phyloP scores from a whole-genome alignment of 805 yeast genomes.

The Blastobotrys muscicola region DNA sequence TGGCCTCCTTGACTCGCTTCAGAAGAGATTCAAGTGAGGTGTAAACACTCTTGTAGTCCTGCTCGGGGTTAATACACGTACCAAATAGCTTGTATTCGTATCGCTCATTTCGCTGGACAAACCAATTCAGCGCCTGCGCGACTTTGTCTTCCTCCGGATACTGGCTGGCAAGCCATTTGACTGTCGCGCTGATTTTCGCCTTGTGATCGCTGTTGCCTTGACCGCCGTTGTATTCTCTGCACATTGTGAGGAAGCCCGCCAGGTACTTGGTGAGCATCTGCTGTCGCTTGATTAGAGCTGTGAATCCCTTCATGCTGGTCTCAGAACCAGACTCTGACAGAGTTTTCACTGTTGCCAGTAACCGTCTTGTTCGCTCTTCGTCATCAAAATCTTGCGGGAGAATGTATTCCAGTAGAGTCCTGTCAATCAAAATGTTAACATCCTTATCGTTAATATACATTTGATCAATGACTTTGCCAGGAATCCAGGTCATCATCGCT shows the following conservation, averaged over 20 bases:
- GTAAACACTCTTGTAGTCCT: slow-evolving; percentile 49
- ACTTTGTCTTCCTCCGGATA: slow-evolving; percentile 47
- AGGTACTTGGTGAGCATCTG: slow-evolving; percentile 38
- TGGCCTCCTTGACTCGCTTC: slow-evolving; percentile 31
- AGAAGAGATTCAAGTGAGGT: slow-evolving; percentile 28
- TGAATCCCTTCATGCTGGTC: slow-evolving; percentile 40
- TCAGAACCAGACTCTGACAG: slow-evolving; percentile 45
- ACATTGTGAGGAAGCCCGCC: slow-evolving; percentile 6
- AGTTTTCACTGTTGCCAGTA: slow-evolving; percentile 38
- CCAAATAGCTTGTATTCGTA: slow-evolving; percentile 48
- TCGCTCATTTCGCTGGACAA: slow-evolving; percentile 47
- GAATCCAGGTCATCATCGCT: slow-evolving; percentile 40
- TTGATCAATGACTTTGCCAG: slow-evolving; percentile 53
- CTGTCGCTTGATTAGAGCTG: slow-evolving; percentile 63
- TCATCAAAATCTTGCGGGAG: slow-evolving; percentile 41
- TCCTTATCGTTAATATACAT: slow-evolving; percentile 64
- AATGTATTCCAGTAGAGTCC: slow-evolving; percentile 47
- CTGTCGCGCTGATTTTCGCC: not conserved
- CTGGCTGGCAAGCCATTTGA: slow-evolving; percentile 45
- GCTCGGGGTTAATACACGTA: slow-evolving; percentile 44
- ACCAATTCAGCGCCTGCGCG: slow-evolving; percentile 40
- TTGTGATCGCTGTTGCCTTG: not conserved
- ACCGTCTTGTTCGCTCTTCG: slow-evolving; percentile 41
- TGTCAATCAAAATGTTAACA: slow-evolving; percentile 59
- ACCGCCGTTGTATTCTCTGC: no score